Conservation (phyloP, 2,329 filamentous ascomycete species). For the Esteya vermicola region DNA sequence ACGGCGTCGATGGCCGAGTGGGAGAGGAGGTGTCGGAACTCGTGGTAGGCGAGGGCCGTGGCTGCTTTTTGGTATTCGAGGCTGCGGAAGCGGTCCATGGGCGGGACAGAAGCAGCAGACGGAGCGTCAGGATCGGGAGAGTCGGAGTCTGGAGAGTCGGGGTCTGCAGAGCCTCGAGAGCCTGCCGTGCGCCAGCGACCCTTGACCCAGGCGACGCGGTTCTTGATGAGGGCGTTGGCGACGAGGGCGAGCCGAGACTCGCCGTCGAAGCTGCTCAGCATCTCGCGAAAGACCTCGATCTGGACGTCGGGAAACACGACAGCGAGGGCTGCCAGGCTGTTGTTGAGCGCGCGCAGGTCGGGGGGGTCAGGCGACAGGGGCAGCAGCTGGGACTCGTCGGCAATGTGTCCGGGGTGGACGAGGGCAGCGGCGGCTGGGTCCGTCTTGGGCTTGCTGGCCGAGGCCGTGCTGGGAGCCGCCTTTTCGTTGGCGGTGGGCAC, state of each 20-base stretch:
- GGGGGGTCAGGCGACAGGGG: slow-evolving; percentile 35
- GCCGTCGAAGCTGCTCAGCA: slow-evolving; percentile 59
- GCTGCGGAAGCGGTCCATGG: slow-evolving; percentile 53
- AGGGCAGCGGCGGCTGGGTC: no score
- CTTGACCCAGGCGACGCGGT: slow-evolving; percentile 54
- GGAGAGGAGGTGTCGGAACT: slow-evolving; percentile 64
- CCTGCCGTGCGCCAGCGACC: slow-evolving; percentile 43
- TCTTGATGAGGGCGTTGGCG: slow-evolving; percentile 63
- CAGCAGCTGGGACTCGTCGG: slow-evolving; percentile 39
- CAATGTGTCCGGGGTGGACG: slow-evolving; percentile 36
- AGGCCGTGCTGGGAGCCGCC: not conserved
- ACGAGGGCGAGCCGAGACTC: slow-evolving; percentile 66
- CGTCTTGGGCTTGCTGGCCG: no score
- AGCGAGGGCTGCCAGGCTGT: slow-evolving; percentile 51
- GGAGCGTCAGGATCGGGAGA: not conserved
- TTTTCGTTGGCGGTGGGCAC: not conserved
- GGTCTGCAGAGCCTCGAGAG: slow-evolving; percentile 11
- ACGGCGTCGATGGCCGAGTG: slow-evolving; percentile 64
- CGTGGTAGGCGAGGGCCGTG: slow-evolving; percentile 51
- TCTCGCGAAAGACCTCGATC: slow-evolving; percentile 69
- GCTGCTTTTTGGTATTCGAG: slow-evolving; percentile 55
- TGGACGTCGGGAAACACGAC: slow-evolving; percentile 70
- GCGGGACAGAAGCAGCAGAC: slow-evolving; percentile 24
- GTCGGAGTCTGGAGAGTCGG: not conserved
- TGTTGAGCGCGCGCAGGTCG: slow-evolving; percentile 56